phyloP scores from a whole-genome alignment of 805 yeast species.

The Kuraishia ogatae region DNA sequence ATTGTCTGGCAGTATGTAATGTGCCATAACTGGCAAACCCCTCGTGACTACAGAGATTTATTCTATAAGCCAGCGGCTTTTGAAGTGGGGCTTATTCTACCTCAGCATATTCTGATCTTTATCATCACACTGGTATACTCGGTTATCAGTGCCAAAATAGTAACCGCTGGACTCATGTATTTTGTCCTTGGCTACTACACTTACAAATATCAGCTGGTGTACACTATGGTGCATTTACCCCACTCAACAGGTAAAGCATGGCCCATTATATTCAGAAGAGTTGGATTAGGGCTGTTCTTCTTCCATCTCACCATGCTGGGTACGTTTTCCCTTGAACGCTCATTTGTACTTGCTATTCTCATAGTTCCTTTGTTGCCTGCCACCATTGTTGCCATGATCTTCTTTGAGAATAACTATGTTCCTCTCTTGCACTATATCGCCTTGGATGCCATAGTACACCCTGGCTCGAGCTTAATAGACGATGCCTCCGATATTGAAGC shows the following conservation, averaged over 20 bases:
- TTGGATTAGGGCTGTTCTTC: constrained; percentile 44
- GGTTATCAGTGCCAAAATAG: constrained; percentile 52
- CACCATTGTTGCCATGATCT: constrained; percentile 35
- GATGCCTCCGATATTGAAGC: constrained; percentile 10
- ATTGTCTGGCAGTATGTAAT: constrained; percentile 32
- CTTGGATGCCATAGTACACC: constrained; percentile 42
- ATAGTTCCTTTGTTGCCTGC: constrained; percentile 40
- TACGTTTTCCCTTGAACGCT: constrained; percentile 51
- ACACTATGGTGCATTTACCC: constrained; percentile 54
- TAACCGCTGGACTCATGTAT: constrained; percentile 49
- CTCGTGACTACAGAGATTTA: constrained; percentile 40
- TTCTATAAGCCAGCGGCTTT: constrained; percentile 51
- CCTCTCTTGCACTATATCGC: constrained; percentile 51
- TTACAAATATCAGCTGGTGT: constrained; percentile 53
- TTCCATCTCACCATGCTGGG: constrained; percentile 61
- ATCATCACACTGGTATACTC: constrained; percentile 52
- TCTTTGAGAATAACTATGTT: constrained; percentile 44
- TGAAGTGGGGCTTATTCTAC: constrained; percentile 53
- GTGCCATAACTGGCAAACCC: constrained; percentile 31
- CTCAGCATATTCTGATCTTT: constrained; percentile 52
- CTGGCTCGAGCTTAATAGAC: constrained; percentile 21
- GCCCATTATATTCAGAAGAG: constrained; percentile 53
- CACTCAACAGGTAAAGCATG: constrained; percentile 62
- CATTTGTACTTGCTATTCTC: constrained; percentile 37
- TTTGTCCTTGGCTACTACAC: constrained; percentile 49